Evolutionary conservation across 2,329 filamentous ascomycete species (phyloP).

Genomic region (Uncinocarpus reesii): DNA sequence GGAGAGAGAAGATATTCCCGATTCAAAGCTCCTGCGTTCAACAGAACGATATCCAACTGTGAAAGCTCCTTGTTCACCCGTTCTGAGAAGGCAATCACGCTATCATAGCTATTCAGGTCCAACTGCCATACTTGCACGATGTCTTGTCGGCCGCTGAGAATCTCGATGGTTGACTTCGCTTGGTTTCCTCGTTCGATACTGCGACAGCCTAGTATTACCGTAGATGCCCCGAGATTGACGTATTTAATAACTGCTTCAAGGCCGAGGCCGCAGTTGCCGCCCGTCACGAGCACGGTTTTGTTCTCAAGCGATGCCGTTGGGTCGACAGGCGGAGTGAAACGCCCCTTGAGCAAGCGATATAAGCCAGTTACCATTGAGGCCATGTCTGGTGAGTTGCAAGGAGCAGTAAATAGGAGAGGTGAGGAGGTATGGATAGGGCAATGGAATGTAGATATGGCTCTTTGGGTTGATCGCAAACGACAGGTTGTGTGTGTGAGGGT

Average conservation of each 20-base stretch:
- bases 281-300: constrained; percentile 42
- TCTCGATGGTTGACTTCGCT: constrained; percentile 33
- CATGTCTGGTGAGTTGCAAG: neutral
- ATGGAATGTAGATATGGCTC: neutral
- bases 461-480: too few relatives aligned
- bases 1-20: constrained; percentile 28
- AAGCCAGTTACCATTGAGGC: constrained; percentile 9
- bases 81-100: constrained; percentile 36
- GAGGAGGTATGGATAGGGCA: neutral
- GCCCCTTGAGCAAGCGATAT: constrained; percentile 10
- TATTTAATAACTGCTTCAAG: constrained; percentile 43
- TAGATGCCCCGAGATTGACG: constrained; percentile 33
- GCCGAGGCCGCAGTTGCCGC: constrained; percentile 43
- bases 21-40: constrained; percentile 39
- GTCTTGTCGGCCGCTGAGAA: constrained; percentile 22
- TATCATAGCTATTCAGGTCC: constrained; percentile 39
- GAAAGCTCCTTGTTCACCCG: constrained; percentile 29
- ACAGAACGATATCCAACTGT: constrained; percentile 37
- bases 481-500: too few relatives aligned
- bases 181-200: constrained; percentile 34
- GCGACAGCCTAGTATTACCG: constrained; percentile 41
- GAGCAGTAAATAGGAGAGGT: neutral
- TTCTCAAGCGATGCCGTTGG: constrained; percentile 34
- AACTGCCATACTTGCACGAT: constrained; percentile 38
- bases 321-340: constrained; percentile 28